Evolutionary conservation across 2,329 filamentous ascomycete species (phyloP), one percentile per base, ranked within the genome.

Genomic region (Diaporthe ampelina): DNA sequence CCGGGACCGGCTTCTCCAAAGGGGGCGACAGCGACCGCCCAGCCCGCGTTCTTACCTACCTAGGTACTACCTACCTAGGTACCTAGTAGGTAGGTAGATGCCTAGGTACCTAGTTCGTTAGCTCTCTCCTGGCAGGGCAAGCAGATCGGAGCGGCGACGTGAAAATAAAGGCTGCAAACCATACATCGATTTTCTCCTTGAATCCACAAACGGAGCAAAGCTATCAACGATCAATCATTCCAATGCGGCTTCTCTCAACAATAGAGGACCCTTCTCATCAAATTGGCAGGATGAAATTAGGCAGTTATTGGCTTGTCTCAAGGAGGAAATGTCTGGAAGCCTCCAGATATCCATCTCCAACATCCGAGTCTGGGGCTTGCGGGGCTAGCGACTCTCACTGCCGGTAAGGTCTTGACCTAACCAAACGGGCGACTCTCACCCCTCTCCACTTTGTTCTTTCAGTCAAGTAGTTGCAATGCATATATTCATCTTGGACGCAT

Each of bases 391-490:
- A 50, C 59, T 32, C 48, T 43, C 26, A 48, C n/a, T 17, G 40
- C 43, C 17, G 40, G 40, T 43, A 19, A 35, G 26, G 61, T 65
- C 61, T 50, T 50, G 59, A 35, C 61, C 45, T 37, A 50, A 17
- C 19, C 29, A 52, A 15, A 37, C 43, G 61, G 61, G 29, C 21
- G 61, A 67, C 61, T 67, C 61, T 29, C 61, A 67, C 61, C 61
- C 45, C 45, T 67, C 61, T 67, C 61, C 61, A 65, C 61, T 48
- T 32, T 11, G 43, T 32, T 15, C 26, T 35, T 13, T n/a, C 59
- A 43, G 21, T 48, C 61, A 26, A 37, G 29, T 29, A 29, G 29
- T 29, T 29, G 29, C 29, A 29, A 29, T 29, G 29, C 29, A 29
- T 29, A 35, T 50, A 26, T 26, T 65, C 32, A 19, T n/a, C 43